These are phyloP conservation scores for Mycena floridula DNA, from an alignment of 768 basidiomycete genomes.

Conservation along the genomic window DNA sequence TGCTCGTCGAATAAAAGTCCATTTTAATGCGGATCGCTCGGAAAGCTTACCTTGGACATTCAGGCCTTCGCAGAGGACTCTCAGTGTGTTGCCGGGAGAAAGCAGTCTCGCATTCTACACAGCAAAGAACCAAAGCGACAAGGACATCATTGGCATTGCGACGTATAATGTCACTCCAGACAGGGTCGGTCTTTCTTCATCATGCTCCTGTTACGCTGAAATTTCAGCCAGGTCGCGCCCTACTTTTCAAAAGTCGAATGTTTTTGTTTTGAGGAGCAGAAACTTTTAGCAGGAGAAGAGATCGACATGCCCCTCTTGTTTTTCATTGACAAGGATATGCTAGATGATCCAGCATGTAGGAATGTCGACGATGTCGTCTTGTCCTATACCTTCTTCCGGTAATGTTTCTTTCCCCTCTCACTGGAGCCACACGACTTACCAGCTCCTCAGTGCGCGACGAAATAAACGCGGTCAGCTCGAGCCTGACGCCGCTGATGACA, in stretches of 20 bases:
- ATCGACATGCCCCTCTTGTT: constrained; percentile 98
- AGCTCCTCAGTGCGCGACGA: constrained; percentile 63
- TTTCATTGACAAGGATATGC: constrained; percentile 96
- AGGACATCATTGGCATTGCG: constrained; percentile 96
- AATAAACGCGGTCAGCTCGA: constrained; percentile 83
- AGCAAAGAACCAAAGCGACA: constrained; percentile 76
- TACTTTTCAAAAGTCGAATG: constrained; percentile 99
- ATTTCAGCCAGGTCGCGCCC: constrained; percentile 70
- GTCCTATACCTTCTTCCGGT: constrained; percentile 98
- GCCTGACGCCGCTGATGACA: constrained; percentile 81
- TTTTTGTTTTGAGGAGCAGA: constrained; percentile 99
- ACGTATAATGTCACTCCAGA: constrained; percentile 99
- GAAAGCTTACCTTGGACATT: constrained; percentile 93
- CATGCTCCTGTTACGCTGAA: neutral
- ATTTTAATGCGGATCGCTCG: constrained; percentile 90
- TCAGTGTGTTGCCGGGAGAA: constrained; percentile 91
- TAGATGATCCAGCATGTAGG: constrained; percentile 86
- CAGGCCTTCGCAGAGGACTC: constrained; percentile 83
- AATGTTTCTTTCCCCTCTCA: constrained; percentile 16
- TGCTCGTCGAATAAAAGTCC: constrained; percentile 79
- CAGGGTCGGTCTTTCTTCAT: constrained; percentile 48
- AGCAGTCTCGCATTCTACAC: constrained; percentile 95
- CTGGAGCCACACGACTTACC: neutral
- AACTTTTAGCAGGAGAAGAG: constrained; percentile 89
- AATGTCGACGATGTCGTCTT: constrained; percentile 88